These are phyloP conservation scores for Xerocomus nothofagi DNA, from an alignment of 1,284 basidiomycete genomes.

Conservation along the genomic window DNA sequence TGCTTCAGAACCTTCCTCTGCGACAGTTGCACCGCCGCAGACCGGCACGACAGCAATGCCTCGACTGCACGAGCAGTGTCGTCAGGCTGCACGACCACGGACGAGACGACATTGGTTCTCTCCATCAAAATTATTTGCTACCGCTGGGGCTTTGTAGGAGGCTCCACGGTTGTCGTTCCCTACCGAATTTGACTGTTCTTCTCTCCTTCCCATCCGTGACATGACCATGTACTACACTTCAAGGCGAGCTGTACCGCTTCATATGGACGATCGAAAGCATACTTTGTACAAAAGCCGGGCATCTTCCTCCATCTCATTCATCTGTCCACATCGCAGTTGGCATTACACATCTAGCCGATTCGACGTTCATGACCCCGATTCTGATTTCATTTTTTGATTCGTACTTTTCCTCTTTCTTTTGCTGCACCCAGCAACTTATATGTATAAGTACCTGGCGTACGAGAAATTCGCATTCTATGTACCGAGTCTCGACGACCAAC, in stretches of 20 bases:
- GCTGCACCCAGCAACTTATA: constrained; percentile 31
- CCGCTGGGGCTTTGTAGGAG: constrained; percentile 40
- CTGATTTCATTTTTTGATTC: constrained; percentile 13
- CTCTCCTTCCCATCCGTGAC: constrained; percentile 9
- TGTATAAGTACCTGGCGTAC: constrained; percentile 45
- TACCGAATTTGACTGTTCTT: constrained; percentile 7
- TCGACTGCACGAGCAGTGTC: constrained; percentile 34
- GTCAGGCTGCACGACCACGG: constrained; percentile 44
- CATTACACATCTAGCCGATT: constrained; percentile 26
- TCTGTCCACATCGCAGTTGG: constrained; percentile 18
- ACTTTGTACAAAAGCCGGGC: constrained; percentile 25
- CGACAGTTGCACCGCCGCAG: constrained; percentile 10
- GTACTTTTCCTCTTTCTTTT: constrained; percentile 6
- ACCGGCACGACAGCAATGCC: constrained; percentile 4
- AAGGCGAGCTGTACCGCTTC: constrained; percentile 5
- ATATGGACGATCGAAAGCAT: constrained; percentile 21
- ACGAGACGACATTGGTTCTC: constrained; percentile 60
- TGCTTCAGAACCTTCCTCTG: constrained; percentile 23
- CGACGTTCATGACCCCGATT: constrained; percentile 26
- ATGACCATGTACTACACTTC: constrained; percentile 4
- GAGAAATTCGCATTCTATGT: constrained; percentile 21
- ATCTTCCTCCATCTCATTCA: constrained; percentile 23
- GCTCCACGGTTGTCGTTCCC: constrained; percentile 12
- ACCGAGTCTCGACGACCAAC: constrained; percentile 24
- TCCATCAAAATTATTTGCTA: constrained; percentile 52